Evolutionary conservation across 148 eudicot genomes (phyloP), one percentile per base, ranked within the genome.

Genomic region (Silene latifolia): DNA sequence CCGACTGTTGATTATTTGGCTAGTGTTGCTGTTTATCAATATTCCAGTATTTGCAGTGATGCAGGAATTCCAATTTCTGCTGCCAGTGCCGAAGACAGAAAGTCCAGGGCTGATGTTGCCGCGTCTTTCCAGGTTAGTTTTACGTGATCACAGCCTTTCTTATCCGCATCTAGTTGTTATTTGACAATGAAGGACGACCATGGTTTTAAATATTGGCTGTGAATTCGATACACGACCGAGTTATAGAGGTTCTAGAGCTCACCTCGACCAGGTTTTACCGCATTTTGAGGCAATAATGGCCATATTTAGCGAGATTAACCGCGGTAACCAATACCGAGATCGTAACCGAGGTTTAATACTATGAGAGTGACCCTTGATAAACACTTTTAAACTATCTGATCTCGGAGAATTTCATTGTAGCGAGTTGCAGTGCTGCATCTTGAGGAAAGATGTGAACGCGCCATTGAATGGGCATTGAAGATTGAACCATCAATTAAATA

Each of bases 351-450:
- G 1, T 39, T 39, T 39, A 39, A 39, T 39, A 39, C 44, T 39
- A 39, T 7, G 44, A 39, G 44, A 4, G 44, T 20, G 10, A 35
- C 65, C 67, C 59, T 58, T 65, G 23, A 46, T 46, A 27, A 27
- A 60, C 24, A 54, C 29, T 58, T 66, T 58, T 20, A 63, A 27
- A 29, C 73, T 79, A 18, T 71, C 19, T 44, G 46, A 70, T 25
- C 68, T 73, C 69, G 53, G 57, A 71, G 29, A 72, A 42, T 29
- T 51, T 44, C 1, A 69, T 27, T 84, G 85, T 87, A 95, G 98
- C 85, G 96, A 79, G 90, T 88, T 82, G 98, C 98, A 25, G 98
- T 95, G 56, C 64, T 89, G 79, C 98, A 95, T 86, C 86, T 92
- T 23, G 98, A 95, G 80, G 96, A 92, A 82, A 95, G 86, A 86